phyloP scores from a whole-genome alignment of 2,329 filamentous ascomycete species.

The Raffaelea arxii region DNA sequence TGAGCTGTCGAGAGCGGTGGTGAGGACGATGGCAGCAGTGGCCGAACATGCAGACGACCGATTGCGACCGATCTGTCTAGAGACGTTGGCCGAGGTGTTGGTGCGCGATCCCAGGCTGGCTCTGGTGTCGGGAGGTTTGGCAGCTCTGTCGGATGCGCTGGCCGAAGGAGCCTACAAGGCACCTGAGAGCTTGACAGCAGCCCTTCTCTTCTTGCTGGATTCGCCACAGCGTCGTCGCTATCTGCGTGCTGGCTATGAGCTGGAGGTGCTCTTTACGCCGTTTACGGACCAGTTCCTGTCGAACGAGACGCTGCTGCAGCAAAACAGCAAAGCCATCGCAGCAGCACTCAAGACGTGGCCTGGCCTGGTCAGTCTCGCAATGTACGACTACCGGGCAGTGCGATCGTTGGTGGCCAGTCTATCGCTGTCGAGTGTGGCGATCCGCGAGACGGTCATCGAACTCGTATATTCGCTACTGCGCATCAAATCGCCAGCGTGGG shows the following conservation, averaged over 20 bases:
- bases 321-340: slow-evolving; percentile 88
- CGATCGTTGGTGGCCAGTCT: slow-evolving; percentile 64
- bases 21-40: slow-evolving; percentile 82
- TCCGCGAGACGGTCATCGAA: slow-evolving; percentile 74
- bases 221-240: slow-evolving; percentile 70
- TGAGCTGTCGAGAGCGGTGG: slow-evolving; percentile 78
- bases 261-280: slow-evolving; percentile 81
- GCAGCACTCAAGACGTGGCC: slow-evolving; percentile 88
- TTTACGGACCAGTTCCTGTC: slow-evolving; percentile 74
- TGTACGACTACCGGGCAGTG: slow-evolving; percentile 79
- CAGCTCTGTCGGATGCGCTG: slow-evolving; percentile 81
- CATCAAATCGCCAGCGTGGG: slow-evolving; percentile 92
- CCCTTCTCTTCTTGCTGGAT: slow-evolving; percentile 86
- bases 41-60: slow-evolving; percentile 81
- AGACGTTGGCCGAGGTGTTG: slow-evolving; percentile 87
- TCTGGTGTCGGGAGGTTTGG: slow-evolving; percentile 74
- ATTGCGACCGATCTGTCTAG: slow-evolving; percentile 78
- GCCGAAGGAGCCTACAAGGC: slow-evolving; percentile 87
- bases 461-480: slow-evolving; percentile 70
- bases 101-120: slow-evolving; percentile 75
- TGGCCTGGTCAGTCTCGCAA: slow-evolving; percentile 76
- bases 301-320: slow-evolving; percentile 59
- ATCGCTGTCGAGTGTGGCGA: slow-evolving; percentile 43
- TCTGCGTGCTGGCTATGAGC: slow-evolving; percentile 77
- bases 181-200: slow-evolving; percentile 76